Evolutionary conservation across 1,284 basidiomycete genomes (phyloP).

Genomic region (Bjerkandera adusta): DNA sequence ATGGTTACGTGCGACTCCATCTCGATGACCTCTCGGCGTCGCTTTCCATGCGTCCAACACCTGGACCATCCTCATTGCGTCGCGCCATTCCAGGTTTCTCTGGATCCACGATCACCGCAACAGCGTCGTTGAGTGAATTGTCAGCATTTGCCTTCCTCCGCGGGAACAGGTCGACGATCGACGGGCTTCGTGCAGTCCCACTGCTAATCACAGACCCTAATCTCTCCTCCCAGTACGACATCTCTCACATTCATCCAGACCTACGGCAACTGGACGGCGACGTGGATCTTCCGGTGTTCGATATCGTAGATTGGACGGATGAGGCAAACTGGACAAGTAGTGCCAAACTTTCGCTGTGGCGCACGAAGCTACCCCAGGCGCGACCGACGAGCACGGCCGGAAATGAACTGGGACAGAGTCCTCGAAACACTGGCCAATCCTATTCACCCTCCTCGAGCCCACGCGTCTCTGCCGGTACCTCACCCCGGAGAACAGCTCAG

Average conservation of each 20-base stretch:
- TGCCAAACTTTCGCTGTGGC: slow-evolving; percentile 61
- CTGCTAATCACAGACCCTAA: slow-evolving; percentile 63
- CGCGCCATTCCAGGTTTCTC: neutral
- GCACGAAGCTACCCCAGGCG: slow-evolving; percentile 34
- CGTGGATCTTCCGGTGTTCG: slow-evolving; percentile 49
- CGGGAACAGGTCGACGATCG: slow-evolving; percentile 17
- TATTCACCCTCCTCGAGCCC: neutral
- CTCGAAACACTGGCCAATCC: neutral
- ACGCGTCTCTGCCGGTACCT: neutral
- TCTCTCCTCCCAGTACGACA: slow-evolving; percentile 49
- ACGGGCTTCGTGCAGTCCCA: slow-evolving; percentile 43
- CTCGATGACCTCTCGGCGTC: slow-evolving; percentile 47
- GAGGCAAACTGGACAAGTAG: slow-evolving; percentile 38
- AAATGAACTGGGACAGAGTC: neutral
- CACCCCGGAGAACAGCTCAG: neutral
- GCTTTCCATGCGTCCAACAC: slow-evolving; percentile 26
- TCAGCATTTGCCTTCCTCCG: slow-evolving; percentile 52
- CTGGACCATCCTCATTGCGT: slow-evolving; percentile 3
- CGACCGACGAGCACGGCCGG: slow-evolving; percentile 2
- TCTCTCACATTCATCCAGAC: slow-evolving; percentile 41
- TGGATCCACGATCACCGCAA: slow-evolving; percentile 12
- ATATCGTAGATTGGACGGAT: slow-evolving; percentile 62
- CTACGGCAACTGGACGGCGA: slow-evolving; percentile 19
- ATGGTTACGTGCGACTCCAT: slow-evolving; percentile 55
- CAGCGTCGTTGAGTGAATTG: slow-evolving; percentile 44